Base-by-base conservation (phyloP, 139 green algal species). In the Chlamydomonas sp. region DNA sequence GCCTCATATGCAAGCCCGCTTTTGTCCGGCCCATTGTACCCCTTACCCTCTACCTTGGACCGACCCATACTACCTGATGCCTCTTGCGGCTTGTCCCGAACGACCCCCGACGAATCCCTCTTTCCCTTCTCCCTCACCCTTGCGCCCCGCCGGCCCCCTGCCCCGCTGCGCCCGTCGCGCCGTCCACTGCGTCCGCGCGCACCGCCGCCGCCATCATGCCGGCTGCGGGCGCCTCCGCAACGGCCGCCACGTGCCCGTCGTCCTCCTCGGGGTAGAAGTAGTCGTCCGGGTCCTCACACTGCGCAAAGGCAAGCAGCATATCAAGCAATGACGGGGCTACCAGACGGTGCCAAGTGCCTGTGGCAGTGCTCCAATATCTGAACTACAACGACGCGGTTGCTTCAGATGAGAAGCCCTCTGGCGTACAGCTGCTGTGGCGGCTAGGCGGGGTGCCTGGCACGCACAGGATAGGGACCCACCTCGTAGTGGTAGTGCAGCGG, bases 221-320 rank as follows among this genome's bases (percentile, higher is more conserved):
- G 0, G 83, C 73, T 0, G 63, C 49, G 17, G 84, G 75, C 63
- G 75, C 84, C 75, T 88, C 84, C 0, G 75, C 75, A 3, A 88
- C 83, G 0, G 72, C 63, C 7, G 63, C 57, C 3, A 83, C 64
- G 17, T 62, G 49, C 31, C 17, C 72, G 5, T 68, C 64, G 64
- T 88, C 84, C 15, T 88, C 84, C 64, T 88, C 84, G 9, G 74
- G 63, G 7, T 59, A 8, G 75, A 88, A 88, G 84, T 88, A 88
- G 63, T 88, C 84, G 66, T 88, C 84, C 15, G 68, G 49, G n/a
- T 88, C 84, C 74, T 88, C 83, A 20, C 68, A 76, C 84, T 88
- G 84, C 17, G 20, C 8, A 12, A 1, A 5, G 15, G 14, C 10
- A 14, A 58, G 10, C 14, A 49, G 31, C 31, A 49, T 49, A 49